Evolutionary conservation across 1,139 yeast genomes (phyloP), one percentile per base, ranked within the genome.

Genomic region (Taphrina wiesneri): DNA sequence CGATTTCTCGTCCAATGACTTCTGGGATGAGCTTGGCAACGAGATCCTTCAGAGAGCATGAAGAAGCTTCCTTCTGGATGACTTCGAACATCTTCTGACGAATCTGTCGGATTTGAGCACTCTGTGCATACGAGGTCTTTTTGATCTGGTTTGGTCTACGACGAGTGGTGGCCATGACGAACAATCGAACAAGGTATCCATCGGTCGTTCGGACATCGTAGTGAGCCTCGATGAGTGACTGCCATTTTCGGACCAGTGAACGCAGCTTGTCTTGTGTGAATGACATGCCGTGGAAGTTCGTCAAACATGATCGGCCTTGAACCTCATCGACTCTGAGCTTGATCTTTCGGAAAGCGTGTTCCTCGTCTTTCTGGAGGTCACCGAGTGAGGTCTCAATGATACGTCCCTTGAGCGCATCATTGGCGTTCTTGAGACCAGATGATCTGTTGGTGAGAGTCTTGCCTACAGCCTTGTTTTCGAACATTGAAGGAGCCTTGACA

Each of bases 231-330:
- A 89, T 90, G 81, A 89, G 83, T 73, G 95, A 85, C 83, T 89
- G 96, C 96, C 96, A 89, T 82, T 89, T 89, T 85, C 96, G 88
- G 71, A 89, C 96, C 80, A 88, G 85, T 70, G 96, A 88, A 82
- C 92, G 86, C 78, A 88, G 82, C 85, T 88, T 89, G 84, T 89
- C 96, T 73, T 91, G 85, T 77, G 96, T 88, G 85, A 88, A 88
- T 83, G 88, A 91, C 82, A 88, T 81, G 77, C 96, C 96, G 85
- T 89, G 96, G 90, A 89, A 89, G 90, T 89, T 89, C 83, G 96
- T 89, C 79, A 89, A 84, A 78, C 88, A 83, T 86, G 88, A 87
- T 85, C 88, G 87, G 81, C 96, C 96, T 82, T 89, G 95, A 75
- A 89, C 93, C 81, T 89, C 96, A 76, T 89, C 96, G 75, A 88